phyloP scores from a whole-genome alignment of 306 rosid species.

The Cucumis hystrix region DNA sequence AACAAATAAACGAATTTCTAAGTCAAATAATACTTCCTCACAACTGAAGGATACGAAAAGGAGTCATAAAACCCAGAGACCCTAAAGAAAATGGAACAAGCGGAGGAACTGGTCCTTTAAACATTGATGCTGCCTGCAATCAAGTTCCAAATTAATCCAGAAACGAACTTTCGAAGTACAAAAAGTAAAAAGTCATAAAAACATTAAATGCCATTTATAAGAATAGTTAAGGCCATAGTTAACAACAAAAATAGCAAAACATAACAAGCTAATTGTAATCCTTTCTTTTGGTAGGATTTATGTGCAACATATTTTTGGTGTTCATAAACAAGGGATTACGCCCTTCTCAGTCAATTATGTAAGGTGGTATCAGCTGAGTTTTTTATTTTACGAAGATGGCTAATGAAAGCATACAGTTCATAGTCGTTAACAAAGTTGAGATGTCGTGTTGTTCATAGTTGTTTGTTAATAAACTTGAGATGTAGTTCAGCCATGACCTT shows the following conservation, averaged over 20 bases:
- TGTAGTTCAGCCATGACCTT: not conserved
- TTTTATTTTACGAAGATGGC: not conserved
- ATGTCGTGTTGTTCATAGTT: not conserved
- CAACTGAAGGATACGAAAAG: slow-evolving; percentile 72
- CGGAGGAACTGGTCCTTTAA: slow-evolving; percentile 98
- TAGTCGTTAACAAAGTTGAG: not conserved
- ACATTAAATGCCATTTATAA: not conserved
- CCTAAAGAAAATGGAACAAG: slow-evolving; percentile 92
- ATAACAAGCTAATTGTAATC: not conserved
- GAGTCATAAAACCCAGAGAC: slow-evolving; percentile 95
- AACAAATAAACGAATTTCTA: not conserved
- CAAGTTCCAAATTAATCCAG: slow-evolving; percentile 9
- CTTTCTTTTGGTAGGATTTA: not conserved
- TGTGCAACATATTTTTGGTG: not conserved
- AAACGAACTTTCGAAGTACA: not conserved
- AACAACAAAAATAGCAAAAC: not conserved
- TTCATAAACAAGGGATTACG: not conserved
- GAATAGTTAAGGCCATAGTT: not conserved
- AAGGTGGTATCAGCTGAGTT: not conserved
- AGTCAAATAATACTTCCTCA: not conserved
- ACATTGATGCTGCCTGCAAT: slow-evolving; percentile 95
- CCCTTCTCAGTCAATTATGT: not conserved
- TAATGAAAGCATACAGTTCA: not conserved
- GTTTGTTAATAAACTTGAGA: not conserved
- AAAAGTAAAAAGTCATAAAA: not conserved